Evolutionary conservation across 495 filamentous ascomycete genomes (phyloP).

Genomic region (Penicillium waksmanii): DNA sequence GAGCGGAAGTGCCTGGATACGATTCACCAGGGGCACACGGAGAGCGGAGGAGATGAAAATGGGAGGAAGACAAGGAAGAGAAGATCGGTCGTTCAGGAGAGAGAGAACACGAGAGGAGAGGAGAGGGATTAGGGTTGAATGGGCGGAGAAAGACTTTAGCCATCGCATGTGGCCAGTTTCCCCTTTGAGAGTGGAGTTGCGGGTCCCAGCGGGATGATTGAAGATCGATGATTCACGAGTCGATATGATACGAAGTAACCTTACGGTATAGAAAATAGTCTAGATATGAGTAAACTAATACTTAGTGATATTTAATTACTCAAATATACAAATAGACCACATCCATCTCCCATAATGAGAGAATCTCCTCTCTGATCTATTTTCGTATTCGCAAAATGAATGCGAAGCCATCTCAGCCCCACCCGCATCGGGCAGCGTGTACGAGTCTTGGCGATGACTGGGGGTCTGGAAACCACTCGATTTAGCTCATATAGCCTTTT

Average conservation of each 20-base stretch:
- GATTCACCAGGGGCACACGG: neutral
- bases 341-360: neutral
- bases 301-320: too few species aligned
- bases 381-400: constrained; percentile 2
- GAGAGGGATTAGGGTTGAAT: neutral
- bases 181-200: constrained; percentile 12
- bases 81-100: neutral
- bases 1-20: constrained; percentile 4
- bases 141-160: constrained; percentile 4
- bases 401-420: neutral
- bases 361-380: too few species aligned
- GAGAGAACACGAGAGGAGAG: constrained; percentile 5
- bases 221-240: neutral
- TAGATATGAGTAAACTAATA: too few species aligned
- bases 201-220: neutral
- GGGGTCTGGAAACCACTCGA: neutral
- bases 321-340: neutral
- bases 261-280: too few species aligned
- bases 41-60: constrained; percentile 5
- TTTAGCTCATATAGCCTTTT: too few species aligned
- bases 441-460: constrained; percentile 3
- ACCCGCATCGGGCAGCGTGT: constrained; percentile 5
- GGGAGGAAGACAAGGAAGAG: neutral
- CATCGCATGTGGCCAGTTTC: constrained; percentile 25
- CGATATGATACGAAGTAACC: neutral